Evolutionary conservation across 2,329 filamentous ascomycete species (phyloP), one percentile per base, ranked within the genome.

Genomic region (Colletotrichum sidae): DNA sequence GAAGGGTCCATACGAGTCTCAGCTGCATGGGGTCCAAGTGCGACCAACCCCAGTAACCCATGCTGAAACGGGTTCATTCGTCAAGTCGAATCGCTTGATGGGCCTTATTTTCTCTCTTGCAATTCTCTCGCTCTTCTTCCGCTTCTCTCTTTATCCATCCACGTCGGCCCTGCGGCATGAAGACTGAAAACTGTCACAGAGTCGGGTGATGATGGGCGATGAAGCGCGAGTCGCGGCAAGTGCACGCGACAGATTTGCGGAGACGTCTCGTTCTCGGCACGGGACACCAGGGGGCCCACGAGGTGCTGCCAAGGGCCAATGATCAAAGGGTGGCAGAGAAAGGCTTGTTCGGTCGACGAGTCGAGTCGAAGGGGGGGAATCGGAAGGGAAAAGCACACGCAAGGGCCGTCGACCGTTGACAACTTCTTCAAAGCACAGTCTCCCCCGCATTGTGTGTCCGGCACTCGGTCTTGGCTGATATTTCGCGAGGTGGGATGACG

Each of bases 21-120:
- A 38, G 17, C 12, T 51, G 25, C 10, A 37, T 59, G 60, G 47
- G 55, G 44, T 17, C 15, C 44, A 44, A 42, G 52, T 25, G 51
- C 17, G 35, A 25, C 4, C 25, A 25, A 34, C 44, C 55, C 44
- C 50, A 44, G 50, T 52, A 61, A 44, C 25, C 37, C 41, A n/a
- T 55, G 46, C 62, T 65, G 62, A 65, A 62, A 65, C 62, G n/a
- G 33, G 42, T 42, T 35, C n/a, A 51, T 61, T 12, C 25, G 25
- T 37, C 62, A 61, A 11, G 46, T 51, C 39, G 51, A 51, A 17
- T 41, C 34, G 37, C 35, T n/a, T 33, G 41, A 25, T 25, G 25
- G 39, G n/a, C 51, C 46, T n/a, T 60, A 15, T 25, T 51, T 34
- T 37, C 25, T n/a, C 44, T 39, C 33, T 35, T 47, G n/a, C 25